Base-by-base conservation (phyloP, 192 early-diverging fungal species). In the Physocladia obscura region DNA sequence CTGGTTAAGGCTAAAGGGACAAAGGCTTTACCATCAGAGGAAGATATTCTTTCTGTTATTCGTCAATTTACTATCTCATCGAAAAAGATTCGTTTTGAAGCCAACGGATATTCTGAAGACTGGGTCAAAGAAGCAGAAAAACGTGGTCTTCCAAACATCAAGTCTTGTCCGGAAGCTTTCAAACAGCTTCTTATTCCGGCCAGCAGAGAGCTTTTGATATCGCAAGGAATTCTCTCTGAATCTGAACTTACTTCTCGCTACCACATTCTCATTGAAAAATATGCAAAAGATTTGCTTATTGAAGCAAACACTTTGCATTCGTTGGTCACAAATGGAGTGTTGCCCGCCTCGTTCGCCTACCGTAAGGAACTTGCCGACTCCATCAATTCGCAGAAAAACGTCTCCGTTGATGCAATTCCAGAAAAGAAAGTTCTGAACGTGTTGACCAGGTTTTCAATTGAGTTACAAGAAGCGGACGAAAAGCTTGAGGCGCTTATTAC, bases 111-210 rank as follows among this genome's bases (percentile, higher is more conserved):
- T 87, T 93, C 94, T 48, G 91, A 92, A 44, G 91, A 88, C 55
- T 99, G 97, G 97, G 86, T 89, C 31, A 71, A 81, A 24, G 97
- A 97, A 85, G 97, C 97, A 35, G 92, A 87, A 74, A 88, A 85
- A 75, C 94, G 97, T 76, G 95, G 97, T 2, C 82, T 99, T 70
- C 94, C 94, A 81, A 99, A 97, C 88, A 97, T 99, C 84, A 86
- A 82, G 76, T 85, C 89, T 34, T 89, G 89, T 74, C 92, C 93
- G 49, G 93, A 89, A 72, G 97, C 97, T 49, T 97, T 94, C 85
- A 76, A 82, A 56, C 87, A 92, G 74, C 82, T 99, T 55, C 71
- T 93, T 52, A 83, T 85, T 31, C 76, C 86, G 32, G 69, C 76
- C 57, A 88, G 97, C 82, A 58, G 80, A 58, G 76, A 84, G 17